Percentiles rank a stretch among this genome's conserved stretches.
These are phyloP conservation scores for Physcomitrium patens DNA, from an alignment of 225 moss, liverwort and hornwort species.

Conservation along the genomic window DNA sequence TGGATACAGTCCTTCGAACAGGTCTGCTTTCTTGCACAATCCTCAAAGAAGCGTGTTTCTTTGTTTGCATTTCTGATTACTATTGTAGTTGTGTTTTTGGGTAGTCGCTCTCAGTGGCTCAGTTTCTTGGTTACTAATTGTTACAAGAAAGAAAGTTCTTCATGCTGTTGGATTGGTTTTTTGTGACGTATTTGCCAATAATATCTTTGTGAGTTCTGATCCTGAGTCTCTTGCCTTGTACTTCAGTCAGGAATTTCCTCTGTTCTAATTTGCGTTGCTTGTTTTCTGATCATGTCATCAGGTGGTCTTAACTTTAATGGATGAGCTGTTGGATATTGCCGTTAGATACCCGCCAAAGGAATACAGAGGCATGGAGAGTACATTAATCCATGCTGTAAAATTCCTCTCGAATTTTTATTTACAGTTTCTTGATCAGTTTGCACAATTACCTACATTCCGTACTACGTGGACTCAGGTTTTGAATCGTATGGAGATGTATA, in stretches of 20 bases:
- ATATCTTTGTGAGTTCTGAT: neutral
- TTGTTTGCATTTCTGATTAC: slow-evolving; percentile 8
- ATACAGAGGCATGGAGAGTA: slow-evolving; percentile 92
- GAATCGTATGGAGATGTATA: slow-evolving; percentile 94
- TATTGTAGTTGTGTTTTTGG: slow-evolving; percentile 6
- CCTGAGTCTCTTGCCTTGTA: neutral
- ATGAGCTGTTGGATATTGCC: slow-evolving; percentile 92
- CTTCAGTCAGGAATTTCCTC: slow-evolving; percentile 21
- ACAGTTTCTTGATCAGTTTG: slow-evolving; percentile 89
- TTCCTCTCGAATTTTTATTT: slow-evolving; percentile 92
- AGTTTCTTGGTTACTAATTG: neutral
- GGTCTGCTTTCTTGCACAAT: slow-evolving; percentile 45
- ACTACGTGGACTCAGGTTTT: slow-evolving; percentile 87
- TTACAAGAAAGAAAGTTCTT: neutral
- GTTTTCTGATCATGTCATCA: slow-evolving; percentile 38
- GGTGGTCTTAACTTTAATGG: slow-evolving; percentile 78
- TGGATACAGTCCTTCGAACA: slow-evolving; percentile 92
- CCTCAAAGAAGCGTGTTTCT: neutral
- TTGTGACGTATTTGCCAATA: neutral
- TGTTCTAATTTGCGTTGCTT: slow-evolving; percentile 34
- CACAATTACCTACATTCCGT: slow-evolving; percentile 83
- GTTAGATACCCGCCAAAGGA: slow-evolving; percentile 85
- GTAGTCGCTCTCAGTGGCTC: slow-evolving; percentile 26
- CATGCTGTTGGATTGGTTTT: neutral
- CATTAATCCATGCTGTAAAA: slow-evolving; percentile 79